Percentiles rank a stretch among this genome's conserved stretches.
Conservation (phyloP, 257 asterid genomes). For the Lycium barbarum region DNA sequence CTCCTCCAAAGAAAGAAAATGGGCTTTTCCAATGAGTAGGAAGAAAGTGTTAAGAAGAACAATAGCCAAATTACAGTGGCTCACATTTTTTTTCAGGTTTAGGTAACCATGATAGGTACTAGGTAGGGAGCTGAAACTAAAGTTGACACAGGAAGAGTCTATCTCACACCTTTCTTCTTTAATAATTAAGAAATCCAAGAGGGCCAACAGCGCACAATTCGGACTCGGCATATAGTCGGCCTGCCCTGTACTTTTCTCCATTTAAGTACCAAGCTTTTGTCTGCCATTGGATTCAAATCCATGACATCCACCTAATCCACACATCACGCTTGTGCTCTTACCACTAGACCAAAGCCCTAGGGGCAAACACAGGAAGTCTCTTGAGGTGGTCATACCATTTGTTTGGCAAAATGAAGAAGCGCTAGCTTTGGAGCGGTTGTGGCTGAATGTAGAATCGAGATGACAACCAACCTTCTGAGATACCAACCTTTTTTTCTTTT, state of each 20-base stretch:
- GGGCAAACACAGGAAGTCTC: neutral
- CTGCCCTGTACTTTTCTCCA: neutral
- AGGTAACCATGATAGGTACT: neutral
- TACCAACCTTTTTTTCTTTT: neutral
- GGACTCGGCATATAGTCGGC: neutral
- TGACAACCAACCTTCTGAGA: neutral
- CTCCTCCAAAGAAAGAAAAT: slow-evolving; percentile 16
- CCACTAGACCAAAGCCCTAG: neutral
- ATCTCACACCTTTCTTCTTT: neutral
- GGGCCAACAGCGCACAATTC: neutral
- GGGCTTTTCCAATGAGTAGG: neutral
- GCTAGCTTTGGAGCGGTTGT: slow-evolving; percentile 7
- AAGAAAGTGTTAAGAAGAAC: slow-evolving; percentile 19
- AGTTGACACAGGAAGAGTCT: neutral
- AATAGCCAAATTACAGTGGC: slow-evolving; percentile 10
- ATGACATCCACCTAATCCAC: neutral
- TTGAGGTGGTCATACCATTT: slow-evolving; percentile 9
- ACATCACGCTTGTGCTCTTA: neutral
- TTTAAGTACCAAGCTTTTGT: neutral
- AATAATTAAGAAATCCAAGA: neutral
- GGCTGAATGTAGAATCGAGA: slow-evolving; percentile 1
- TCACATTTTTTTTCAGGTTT: neutral
- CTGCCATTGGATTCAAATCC: neutral
- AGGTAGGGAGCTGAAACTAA: neutral
- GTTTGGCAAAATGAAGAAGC: slow-evolving; percentile 11